Conservation (phyloP, 2,329 filamentous ascomycete genomes). For the Sporothrix brasiliensis region DNA sequence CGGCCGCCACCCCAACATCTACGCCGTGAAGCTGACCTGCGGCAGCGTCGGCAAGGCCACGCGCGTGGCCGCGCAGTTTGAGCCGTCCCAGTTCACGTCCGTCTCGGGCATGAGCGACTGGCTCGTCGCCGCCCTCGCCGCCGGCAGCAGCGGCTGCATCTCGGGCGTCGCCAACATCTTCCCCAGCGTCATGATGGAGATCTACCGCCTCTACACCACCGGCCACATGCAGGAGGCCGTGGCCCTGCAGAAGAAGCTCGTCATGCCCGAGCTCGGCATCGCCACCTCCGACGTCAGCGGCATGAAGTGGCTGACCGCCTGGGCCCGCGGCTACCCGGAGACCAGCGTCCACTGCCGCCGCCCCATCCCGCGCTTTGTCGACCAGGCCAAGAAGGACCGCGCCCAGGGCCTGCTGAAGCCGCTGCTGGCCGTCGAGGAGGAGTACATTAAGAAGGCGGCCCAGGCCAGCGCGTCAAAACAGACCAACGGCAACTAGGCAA, state of each 20-base stretch:
- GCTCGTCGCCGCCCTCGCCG: conserved; percentile 10
- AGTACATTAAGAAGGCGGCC: not conserved
- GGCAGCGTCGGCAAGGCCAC: conserved; percentile 17
- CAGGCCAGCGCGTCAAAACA: not conserved
- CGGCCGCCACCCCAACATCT: conserved; percentile 18
- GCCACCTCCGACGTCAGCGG: conserved; percentile 15
- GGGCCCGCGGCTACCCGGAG: conserved; percentile 15
- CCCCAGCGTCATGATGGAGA: conserved; percentile 15
- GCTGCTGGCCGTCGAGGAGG: not conserved
- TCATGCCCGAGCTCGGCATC: conserved; percentile 15
- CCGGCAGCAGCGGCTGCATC: conserved; percentile 4
- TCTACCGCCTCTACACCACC: not conserved
- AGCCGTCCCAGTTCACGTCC: not conserved
- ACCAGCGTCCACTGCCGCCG: conserved; percentile 24
- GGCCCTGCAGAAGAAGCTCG: conserved; percentile 16
- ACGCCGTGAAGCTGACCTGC: conserved; percentile 24
- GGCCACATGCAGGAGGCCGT: not conserved
- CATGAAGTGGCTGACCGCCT: conserved; percentile 17
- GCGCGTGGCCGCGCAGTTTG: not conserved
- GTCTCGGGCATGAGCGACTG: conserved; percentile 12
- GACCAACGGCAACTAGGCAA: not conserved
- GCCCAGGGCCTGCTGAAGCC: conserved; percentile 1
- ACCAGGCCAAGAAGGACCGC: conserved; percentile 20
- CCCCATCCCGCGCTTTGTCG: conserved; percentile 17
- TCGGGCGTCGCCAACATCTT: conserved; percentile 22